Evolutionary conservation across 1,284 basidiomycete species (phyloP).

Genomic region (Sanghuangporus sanghuang): DNA sequence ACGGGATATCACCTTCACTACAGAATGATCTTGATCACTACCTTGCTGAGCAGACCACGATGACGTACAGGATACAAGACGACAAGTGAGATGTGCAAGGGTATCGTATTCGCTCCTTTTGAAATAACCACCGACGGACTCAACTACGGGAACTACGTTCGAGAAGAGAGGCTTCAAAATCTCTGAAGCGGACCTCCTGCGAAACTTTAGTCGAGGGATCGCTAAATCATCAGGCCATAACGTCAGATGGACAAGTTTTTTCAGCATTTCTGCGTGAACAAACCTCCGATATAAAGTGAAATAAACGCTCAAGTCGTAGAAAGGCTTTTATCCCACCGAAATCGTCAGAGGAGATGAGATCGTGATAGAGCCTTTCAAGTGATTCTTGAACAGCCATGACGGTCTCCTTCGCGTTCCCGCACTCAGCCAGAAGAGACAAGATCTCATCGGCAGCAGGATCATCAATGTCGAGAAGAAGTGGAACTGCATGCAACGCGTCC

Average conservation of each 20-base stretch:
- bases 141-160: not conserved
- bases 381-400: conserved; percentile 56
- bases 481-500: conserved; percentile 49
- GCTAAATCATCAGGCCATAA: conserved; percentile 29
- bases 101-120: not conserved
- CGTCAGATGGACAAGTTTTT: not conserved
- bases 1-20: conserved; percentile 3
- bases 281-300: conserved; percentile 38
- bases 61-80: not conserved
- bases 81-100: not conserved
- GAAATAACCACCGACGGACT: not conserved
- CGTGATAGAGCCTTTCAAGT: conserved; percentile 40
- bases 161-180: conserved; percentile 21
- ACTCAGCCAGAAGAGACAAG: conserved; percentile 37
- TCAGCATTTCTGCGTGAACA: conserved; percentile 7
- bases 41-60: conserved; percentile 7
- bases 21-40: not conserved
- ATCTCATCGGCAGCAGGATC: conserved; percentile 38
- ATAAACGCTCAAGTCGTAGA: conserved; percentile 28
- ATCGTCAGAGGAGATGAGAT: conserved; percentile 23
- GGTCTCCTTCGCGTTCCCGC: conserved; percentile 53
- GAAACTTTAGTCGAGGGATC: conserved; percentile 43
- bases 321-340: conserved; percentile 29
- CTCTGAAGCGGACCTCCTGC: conserved; percentile 39
- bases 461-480: conserved; percentile 36